Conservation (phyloP, 345 rosid species). For the Populus nigra region DNA sequence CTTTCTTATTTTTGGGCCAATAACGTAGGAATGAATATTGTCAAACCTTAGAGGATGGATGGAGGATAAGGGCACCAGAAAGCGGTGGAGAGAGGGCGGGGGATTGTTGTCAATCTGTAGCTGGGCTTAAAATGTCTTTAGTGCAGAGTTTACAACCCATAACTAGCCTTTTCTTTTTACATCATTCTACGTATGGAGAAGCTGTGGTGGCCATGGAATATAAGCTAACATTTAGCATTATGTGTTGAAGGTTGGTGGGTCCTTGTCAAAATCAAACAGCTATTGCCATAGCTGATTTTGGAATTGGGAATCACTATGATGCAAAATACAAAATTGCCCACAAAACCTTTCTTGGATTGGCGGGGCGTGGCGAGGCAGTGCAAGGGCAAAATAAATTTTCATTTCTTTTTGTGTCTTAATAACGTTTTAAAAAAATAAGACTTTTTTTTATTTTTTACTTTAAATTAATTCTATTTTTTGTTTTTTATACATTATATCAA, state of each 20-base stretch:
- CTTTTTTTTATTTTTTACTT: too few relatives aligned
- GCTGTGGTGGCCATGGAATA: constrained; percentile 35
- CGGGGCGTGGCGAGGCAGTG: neutral
- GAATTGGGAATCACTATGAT: constrained; percentile 33
- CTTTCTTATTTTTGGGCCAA: constrained; percentile 11
- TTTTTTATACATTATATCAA: too few relatives aligned
- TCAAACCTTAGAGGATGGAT: constrained; percentile 1
- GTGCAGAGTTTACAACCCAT: constrained; percentile 17
- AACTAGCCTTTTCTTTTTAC: constrained; percentile 15
- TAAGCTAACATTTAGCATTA: constrained; percentile 31
- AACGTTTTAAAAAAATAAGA: too few relatives aligned
- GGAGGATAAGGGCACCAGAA: constrained; percentile 15
- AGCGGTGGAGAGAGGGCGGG: constrained; percentile 5
- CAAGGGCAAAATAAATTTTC: neutral
- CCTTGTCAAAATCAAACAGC: constrained; percentile 44
- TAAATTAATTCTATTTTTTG: too few relatives aligned
- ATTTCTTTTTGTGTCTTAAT: too few relatives aligned
- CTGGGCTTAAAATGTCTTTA: constrained; percentile 20
- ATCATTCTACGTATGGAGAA: constrained; percentile 20
- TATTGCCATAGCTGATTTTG: constrained; percentile 18
- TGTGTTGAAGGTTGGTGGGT: constrained; percentile 42
- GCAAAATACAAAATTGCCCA: constrained; percentile 43
- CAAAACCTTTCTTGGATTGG: constrained; percentile 15
- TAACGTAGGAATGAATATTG: constrained; percentile 8
- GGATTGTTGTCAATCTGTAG: constrained; percentile 3